Conservation (phyloP, 2,329 filamentous ascomycete species). For the Microsporum ferrugineum region DNA sequence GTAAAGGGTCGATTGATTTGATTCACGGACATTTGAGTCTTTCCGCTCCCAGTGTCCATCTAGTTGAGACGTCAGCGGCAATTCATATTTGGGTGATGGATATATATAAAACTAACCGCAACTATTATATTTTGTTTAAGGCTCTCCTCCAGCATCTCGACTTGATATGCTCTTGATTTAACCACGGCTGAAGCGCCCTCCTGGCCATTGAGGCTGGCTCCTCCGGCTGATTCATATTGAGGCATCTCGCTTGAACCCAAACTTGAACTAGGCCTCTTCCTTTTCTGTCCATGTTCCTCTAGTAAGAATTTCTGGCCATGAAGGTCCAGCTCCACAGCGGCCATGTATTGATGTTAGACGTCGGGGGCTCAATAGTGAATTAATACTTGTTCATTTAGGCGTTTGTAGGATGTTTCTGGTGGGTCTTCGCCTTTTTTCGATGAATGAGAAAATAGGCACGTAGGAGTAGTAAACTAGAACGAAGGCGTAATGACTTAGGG, state of each 20-base stretch:
- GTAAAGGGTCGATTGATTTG: neutral
- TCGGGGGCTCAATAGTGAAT: neutral
- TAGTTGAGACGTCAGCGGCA: slow-evolving; percentile 21
- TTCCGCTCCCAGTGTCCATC: slow-evolving; percentile 74
- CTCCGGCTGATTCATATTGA: neutral
- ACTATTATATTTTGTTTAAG: slow-evolving; percentile 60
- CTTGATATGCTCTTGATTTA: slow-evolving; percentile 51
- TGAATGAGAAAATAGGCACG: neutral
- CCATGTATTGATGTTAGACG: neutral
- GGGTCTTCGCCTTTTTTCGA: neutral
- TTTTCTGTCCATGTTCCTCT: neutral
- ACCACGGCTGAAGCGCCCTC: neutral
- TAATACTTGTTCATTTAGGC: neutral
- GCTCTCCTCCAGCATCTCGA: slow-evolving; percentile 64
- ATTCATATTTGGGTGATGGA: neutral
- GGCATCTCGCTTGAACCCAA: too few species aligned
- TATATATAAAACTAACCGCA: slow-evolving; percentile 39
- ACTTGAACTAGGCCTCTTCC: neutral
- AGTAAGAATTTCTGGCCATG: neutral
- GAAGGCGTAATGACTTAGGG: neutral
- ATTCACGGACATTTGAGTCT: slow-evolving; percentile 57
- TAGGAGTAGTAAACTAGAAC: neutral
- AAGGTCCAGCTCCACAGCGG: neutral
- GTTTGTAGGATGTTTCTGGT: neutral
- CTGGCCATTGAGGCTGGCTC: neutral